These are phyloP conservation scores for Petunia axillaris DNA, from an alignment of 257 asterid genomes.

Conservation along the genomic window DNA sequence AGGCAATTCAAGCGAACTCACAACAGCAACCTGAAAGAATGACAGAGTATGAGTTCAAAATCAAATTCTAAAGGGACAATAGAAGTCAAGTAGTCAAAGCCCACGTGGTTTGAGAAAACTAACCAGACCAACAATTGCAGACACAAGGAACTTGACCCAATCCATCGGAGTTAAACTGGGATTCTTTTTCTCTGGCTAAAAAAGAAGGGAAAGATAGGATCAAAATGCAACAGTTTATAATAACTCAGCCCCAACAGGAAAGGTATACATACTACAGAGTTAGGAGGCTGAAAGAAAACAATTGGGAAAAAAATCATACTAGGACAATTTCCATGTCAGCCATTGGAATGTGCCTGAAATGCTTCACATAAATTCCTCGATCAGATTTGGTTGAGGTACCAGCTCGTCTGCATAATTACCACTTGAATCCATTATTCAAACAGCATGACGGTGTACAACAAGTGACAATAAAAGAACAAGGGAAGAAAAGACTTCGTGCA, in stretches of 20 bases:
- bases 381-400: constrained; percentile 59
- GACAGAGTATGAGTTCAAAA: constrained; percentile 24
- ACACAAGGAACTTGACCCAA: constrained; percentile 90
- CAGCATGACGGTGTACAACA: not conserved
- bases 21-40: constrained; percentile 87
- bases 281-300: not conserved
- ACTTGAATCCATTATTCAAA: constrained; percentile 15
- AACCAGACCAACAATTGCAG: constrained; percentile 96
- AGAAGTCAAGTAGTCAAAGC: constrained; percentile 24
- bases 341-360: constrained; percentile 95
- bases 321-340: constrained; percentile 99
- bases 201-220: constrained; percentile 26
- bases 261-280: constrained; percentile 10
- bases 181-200: constrained; percentile 93
- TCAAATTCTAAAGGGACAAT: not conserved
- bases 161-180: constrained; percentile 99
- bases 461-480: constrained; percentile 22
- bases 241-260: not conserved
- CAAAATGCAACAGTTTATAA: constrained; percentile 16
- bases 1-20: constrained; percentile 94
- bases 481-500: constrained; percentile 24
- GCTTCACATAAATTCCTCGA: constrained; percentile 92
- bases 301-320: constrained; percentile 47
- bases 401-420: constrained; percentile 68
- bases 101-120: constrained; percentile 39